phyloP scores from a whole-genome alignment of 345 rosid genomes.

The Lepidium aucheri region DNA sequence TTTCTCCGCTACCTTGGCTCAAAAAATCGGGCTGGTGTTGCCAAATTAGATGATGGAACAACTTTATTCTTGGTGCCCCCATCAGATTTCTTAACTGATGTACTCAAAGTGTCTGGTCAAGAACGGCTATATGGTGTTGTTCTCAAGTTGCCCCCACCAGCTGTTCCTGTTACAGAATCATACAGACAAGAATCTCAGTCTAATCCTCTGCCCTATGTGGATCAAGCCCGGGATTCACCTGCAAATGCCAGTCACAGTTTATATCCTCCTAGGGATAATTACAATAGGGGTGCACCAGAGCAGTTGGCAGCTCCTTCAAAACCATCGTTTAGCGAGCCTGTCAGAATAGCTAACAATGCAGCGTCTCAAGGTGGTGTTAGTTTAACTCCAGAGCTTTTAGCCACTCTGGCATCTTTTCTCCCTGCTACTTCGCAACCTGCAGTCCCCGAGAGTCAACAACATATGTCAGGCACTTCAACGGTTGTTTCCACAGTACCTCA shows the following conservation, averaged over 20 bases:
- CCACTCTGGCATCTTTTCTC: constrained; percentile 58
- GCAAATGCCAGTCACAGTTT: constrained; percentile 37
- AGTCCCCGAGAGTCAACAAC: constrained; percentile 42
- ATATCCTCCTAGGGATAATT: constrained; percentile 40
- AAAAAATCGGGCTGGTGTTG: constrained; percentile 95
- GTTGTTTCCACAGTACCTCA: constrained; percentile 25
- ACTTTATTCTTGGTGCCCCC: constrained; percentile 97
- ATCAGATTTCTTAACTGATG: constrained; percentile 75
- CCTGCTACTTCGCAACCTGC: constrained; percentile 53
- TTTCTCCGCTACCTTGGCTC: constrained; percentile 90
- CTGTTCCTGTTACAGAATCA: constrained; percentile 34
- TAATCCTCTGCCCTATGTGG: constrained; percentile 31
- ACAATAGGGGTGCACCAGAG: constrained; percentile 40
- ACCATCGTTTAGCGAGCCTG: constrained; percentile 35
- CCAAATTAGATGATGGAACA: constrained; percentile 86
- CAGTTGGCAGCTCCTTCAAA: constrained; percentile 42
- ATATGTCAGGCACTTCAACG: constrained; percentile 35
- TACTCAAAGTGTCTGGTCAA: constrained; percentile 68
- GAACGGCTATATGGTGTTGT: constrained; percentile 96
- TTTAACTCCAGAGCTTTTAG: constrained; percentile 85
- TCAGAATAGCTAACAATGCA: constrained; percentile 7
- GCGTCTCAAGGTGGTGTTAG: constrained; percentile 37
- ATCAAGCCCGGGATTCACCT: constrained; percentile 33
- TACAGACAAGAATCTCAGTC: constrained; percentile 40
- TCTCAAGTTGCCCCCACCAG: constrained; percentile 63